Evolutionary conservation across 257 asterid species (phyloP).

Genomic region (Penstemon newberryi): DNA sequence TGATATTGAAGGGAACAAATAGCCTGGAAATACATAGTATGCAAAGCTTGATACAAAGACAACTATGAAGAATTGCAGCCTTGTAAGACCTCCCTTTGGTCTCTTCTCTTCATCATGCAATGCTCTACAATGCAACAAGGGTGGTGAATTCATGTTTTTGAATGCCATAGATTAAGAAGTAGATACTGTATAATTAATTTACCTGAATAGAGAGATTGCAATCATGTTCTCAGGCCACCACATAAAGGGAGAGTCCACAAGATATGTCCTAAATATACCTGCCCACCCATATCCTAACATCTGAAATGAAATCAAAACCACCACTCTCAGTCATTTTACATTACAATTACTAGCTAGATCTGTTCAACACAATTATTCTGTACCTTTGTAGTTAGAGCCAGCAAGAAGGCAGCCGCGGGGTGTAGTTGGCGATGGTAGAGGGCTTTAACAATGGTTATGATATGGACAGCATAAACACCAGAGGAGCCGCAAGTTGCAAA

Average conservation of each 20-base stretch:
- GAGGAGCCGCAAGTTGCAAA: conserved; percentile 55
- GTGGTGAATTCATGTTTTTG: not conserved
- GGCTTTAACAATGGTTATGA: conserved; percentile 52
- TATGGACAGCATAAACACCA: conserved; percentile 53
- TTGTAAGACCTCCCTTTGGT: conserved; percentile 46
- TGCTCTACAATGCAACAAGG: conserved; percentile 36
- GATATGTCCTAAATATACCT: conserved; percentile 49
- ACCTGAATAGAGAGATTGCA: conserved; percentile 69
- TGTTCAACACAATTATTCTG: not conserved
- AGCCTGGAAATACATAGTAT: conserved; percentile 53
- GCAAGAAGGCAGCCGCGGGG: conserved; percentile 45
- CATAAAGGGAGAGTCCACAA: conserved; percentile 74
- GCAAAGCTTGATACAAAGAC: conserved; percentile 55
- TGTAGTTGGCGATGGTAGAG: conserved; percentile 49
- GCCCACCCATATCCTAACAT: conserved; percentile 88
- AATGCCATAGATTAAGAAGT: not conserved
- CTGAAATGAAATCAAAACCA: conserved; percentile 28
- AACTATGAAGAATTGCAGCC: conserved; percentile 59
- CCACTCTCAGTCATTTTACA: not conserved
- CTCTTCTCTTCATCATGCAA: conserved; percentile 61
- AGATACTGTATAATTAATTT: not conserved
- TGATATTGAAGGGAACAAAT: conserved; percentile 46
- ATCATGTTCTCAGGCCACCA: conserved; percentile 81
- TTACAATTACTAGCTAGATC: no score
- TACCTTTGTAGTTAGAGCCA: conserved; percentile 68